Percentiles rank a stretch among this genome's conserved stretches.
These are phyloP conservation scores for Tetrahymena borealis DNA, from an alignment of 73 alveolate genomes.

Conservation along the genomic window DNA sequence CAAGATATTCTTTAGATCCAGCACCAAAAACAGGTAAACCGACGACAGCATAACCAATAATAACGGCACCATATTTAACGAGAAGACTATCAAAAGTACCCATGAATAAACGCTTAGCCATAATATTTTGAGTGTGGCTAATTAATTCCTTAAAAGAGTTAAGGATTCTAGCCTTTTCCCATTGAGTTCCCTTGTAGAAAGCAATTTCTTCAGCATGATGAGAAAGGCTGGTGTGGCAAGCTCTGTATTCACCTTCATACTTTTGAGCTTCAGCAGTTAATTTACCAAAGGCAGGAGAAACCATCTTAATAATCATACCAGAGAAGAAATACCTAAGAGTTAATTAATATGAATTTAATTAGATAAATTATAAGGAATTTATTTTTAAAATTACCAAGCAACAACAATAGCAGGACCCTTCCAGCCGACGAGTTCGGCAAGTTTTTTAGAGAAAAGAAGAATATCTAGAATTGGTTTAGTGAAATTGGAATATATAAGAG, in stretches of 20 bases:
- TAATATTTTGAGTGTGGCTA: slow-evolving; percentile 54
- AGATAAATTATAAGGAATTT: too few relatives aligned
- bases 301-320: slow-evolving; percentile 60
- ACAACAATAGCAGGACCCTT: slow-evolving; percentile 77
- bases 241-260: slow-evolving; percentile 85
- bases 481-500: slow-evolving; percentile 66
- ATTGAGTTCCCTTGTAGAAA: slow-evolving; percentile 70
- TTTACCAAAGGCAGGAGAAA: slow-evolving; percentile 86
- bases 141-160: slow-evolving; percentile 50
- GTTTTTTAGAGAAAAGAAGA: slow-evolving; percentile 72
- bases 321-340: slow-evolving; percentile 47
- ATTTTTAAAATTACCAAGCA: slow-evolving; percentile 64
- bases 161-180: slow-evolving; percentile 74
- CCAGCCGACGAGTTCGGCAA: slow-evolving; percentile 84
- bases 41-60: slow-evolving; percentile 83
- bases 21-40: slow-evolving; percentile 94
- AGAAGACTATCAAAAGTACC: slow-evolving; percentile 88
- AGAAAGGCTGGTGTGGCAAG: slow-evolving; percentile 72
- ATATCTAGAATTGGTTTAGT: slow-evolving; percentile 85
- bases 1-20: slow-evolving; percentile 54
- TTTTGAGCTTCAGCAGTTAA: slow-evolving; percentile 74
- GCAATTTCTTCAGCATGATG: slow-evolving; percentile 87
- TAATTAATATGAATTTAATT: not conserved
- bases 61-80: slow-evolving; percentile 90
- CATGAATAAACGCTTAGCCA: slow-evolving; percentile 69